phyloP scores from a whole-genome alignment of 1,139 yeast genomes.

The Diutina catenulata region DNA sequence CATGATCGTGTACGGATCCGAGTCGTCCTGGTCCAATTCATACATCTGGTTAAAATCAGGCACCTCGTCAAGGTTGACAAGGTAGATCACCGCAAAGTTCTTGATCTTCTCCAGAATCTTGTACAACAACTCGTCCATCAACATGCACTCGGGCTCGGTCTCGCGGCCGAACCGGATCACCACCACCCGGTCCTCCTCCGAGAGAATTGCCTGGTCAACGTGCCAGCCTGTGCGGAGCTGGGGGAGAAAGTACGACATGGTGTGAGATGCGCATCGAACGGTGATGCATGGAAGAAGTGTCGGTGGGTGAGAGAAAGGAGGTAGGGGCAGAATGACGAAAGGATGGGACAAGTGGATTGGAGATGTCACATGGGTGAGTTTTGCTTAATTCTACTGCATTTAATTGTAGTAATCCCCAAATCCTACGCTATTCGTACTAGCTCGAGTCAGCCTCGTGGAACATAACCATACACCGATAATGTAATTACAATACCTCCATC shows the following conservation, averaged over 20 bases:
- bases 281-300: no score
- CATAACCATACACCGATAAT: no score
- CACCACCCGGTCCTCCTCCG: slow-evolving; percentile 80
- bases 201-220: slow-evolving; percentile 86
- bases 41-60: slow-evolving; percentile 90
- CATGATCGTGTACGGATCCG: slow-evolving; percentile 87
- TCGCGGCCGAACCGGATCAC: slow-evolving; percentile 84
- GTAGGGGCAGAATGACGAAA: no score
- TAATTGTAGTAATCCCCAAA: no score
- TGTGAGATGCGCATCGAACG: no score
- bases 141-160: slow-evolving; percentile 66
- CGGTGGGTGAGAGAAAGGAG: no score
- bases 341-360: no score
- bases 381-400: no score
- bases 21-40: slow-evolving; percentile 43
- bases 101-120: slow-evolving; percentile 73
- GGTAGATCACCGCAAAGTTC: slow-evolving; percentile 78
- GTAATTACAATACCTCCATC: no score
- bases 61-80: slow-evolving; percentile 82
- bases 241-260: slow-evolving; percentile 42
- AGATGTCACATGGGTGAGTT: no score
- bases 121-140: slow-evolving; percentile 79
- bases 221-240: slow-evolving; percentile 87
- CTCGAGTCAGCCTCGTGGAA: no score
- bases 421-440: no score